phyloP scores from a whole-genome alignment of 768 basidiomycete genomes.

The Amanita jacksonii region DNA sequence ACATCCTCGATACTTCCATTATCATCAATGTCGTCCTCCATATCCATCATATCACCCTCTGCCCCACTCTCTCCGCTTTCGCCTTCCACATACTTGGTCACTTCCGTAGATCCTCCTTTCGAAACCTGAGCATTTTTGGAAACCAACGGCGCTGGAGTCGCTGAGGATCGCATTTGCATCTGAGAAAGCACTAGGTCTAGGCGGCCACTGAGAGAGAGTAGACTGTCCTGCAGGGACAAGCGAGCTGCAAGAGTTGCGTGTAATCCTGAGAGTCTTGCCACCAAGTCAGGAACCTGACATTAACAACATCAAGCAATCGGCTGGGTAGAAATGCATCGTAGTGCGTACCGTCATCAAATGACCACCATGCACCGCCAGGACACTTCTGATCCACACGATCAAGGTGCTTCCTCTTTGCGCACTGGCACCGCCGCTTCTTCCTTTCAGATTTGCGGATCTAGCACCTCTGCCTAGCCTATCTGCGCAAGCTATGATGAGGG shows the following conservation, averaged over 20 bases:
- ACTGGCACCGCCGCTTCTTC: conserved; percentile 71
- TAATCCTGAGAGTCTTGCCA: conserved; percentile 75
- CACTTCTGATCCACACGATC: conserved; percentile 71
- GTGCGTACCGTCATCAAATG: conserved; percentile 86
- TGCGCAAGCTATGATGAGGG: conserved; percentile 79
- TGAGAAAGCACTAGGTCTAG: conserved; percentile 92
- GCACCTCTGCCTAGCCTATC: conserved; percentile 78
- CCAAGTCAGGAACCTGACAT: conserved; percentile 82
- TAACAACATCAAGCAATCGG: conserved; percentile 7
- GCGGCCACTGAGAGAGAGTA: conserved; percentile 80
- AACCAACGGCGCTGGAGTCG: conserved; percentile 46
- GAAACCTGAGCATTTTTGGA: conserved; percentile 25
- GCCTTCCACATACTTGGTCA: conserved; percentile 66
- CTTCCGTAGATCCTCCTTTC: conserved; percentile 25
- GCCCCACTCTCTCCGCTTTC: conserved; percentile 51
- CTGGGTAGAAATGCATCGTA: background rate
- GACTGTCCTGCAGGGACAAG: conserved; percentile 71
- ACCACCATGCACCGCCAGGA: conserved; percentile 77
- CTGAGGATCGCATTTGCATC: conserved; percentile 80
- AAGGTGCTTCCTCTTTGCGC: conserved; percentile 65
- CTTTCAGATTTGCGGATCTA: conserved; percentile 63
- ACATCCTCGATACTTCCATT: conserved; percentile 73
- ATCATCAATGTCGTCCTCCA: conserved; percentile 57
- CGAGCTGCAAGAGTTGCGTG: conserved; percentile 76
- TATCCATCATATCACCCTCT: conserved; percentile 43